Evolutionary conservation across 768 basidiomycete species (phyloP).

Genomic region (Russula emetica): DNA sequence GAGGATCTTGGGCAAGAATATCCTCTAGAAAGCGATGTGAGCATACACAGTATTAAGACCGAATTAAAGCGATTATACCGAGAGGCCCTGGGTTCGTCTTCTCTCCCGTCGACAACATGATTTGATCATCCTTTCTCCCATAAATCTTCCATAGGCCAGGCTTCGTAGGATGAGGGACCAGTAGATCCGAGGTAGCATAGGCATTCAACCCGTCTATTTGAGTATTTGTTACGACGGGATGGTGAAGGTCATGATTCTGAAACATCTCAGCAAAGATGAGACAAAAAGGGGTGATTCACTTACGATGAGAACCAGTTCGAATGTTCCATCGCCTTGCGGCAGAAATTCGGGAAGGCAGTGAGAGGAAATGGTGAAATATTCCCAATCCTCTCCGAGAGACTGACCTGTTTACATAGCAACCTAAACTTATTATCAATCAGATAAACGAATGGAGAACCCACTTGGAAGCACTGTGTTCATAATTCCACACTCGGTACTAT

Average conservation of each 20-base stretch:
- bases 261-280: not conserved
- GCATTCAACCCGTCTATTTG: conserved; percentile 37
- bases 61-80: conserved; percentile 21
- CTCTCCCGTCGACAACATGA: conserved; percentile 35
- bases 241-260: conserved; percentile 28
- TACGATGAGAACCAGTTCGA: conserved; percentile 29
- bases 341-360: conserved; percentile 27
- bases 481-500: conserved; percentile 29
- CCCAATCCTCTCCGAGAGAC: conserved; percentile 30
- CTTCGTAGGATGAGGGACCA: conserved; percentile 43
- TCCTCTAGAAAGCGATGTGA: conserved; percentile 34
- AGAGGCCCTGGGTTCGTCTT: conserved; percentile 37
- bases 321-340: conserved; percentile 28
- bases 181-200: conserved; percentile 43
- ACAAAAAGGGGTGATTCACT: not conserved
- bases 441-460: conserved; percentile 10
- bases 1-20: conserved; percentile 35
- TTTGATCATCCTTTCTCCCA: conserved; percentile 34
- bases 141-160: conserved; percentile 35
- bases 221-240: conserved; percentile 34
- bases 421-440: not conserved
- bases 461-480: conserved; percentile 29
- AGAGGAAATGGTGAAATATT: conserved; percentile 28
- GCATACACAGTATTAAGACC: not conserved
- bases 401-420: conserved; percentile 1